Evolutionary conservation across 208 protist species (phyloP).

Genomic region (Herpetomonas tarakana): DNA sequence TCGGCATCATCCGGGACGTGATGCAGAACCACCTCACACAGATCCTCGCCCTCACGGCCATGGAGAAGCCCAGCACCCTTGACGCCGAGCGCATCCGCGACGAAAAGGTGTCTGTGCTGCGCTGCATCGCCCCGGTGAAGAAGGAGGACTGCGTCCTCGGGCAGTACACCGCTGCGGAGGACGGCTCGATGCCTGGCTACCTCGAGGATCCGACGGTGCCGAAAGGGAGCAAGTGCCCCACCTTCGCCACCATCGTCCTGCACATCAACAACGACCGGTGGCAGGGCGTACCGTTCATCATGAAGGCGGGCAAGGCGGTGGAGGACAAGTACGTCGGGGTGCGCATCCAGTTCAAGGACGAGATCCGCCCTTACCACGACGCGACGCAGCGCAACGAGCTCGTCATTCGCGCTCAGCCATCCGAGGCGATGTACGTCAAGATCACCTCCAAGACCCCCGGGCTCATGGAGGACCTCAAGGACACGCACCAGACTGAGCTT

Average conservation of each 20-base stretch:
- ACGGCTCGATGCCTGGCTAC: constrained; percentile 86
- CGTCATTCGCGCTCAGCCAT: constrained; percentile 91
- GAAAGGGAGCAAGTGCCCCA: constrained; percentile 78
- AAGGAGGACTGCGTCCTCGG: constrained; percentile 86
- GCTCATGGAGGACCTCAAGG: constrained; percentile 52
- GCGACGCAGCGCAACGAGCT: constrained; percentile 86
- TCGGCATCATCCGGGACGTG: constrained; percentile 94
- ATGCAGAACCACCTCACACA: constrained; percentile 95
- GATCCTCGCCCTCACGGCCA: constrained; percentile 89
- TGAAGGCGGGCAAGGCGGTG: constrained; percentile 91
- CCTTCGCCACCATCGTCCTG: constrained; percentile 81
- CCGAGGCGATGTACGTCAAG: constrained; percentile 92
- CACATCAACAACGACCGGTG: constrained; percentile 92
- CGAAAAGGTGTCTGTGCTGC: constrained; percentile 89
- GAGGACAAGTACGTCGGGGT: constrained; percentile 81
- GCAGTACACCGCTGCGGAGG: constrained; percentile 86
- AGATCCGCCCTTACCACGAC: constrained; percentile 78
- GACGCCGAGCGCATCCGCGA: constrained; percentile 84
- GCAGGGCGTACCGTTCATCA: constrained; percentile 92
- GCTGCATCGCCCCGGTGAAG: constrained; percentile 54
- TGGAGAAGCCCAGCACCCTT: constrained; percentile 90
- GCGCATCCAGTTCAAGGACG: constrained; percentile 88
- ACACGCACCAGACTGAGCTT: constrained; percentile 86
- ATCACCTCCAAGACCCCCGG: constrained; percentile 89
- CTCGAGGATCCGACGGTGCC: constrained; percentile 83